Evolutionary conservation across 1,139 yeast species (phyloP).

Genomic region (Zygoascus meyerae): DNA sequence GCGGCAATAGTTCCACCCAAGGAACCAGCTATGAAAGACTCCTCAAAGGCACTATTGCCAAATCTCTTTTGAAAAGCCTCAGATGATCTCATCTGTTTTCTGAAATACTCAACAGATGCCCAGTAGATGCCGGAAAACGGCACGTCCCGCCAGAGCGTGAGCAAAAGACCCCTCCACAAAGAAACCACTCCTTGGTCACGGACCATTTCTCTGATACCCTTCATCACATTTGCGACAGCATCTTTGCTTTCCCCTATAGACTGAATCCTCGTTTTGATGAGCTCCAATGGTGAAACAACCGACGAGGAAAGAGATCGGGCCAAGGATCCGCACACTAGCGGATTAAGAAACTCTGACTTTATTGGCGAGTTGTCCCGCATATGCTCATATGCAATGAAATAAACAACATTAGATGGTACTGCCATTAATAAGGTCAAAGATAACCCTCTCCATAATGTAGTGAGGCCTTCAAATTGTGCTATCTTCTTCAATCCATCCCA

Average conservation of each 20-base stretch:
- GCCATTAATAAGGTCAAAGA: conserved; percentile 83
- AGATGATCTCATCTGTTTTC: conserved; percentile 22
- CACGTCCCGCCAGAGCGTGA: conserved; percentile 94
- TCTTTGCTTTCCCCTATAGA: conserved; percentile 43
- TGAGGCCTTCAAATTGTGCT: conserved; percentile 62
- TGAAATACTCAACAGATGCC: conserved; percentile 50
- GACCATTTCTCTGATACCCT: conserved; percentile 54
- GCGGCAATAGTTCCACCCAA: conserved; percentile 85
- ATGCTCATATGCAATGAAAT: conserved; percentile 89
- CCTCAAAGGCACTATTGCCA: conserved; percentile 51
- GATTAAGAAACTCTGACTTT: conserved; percentile 49
- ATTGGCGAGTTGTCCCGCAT: conserved; percentile 71
- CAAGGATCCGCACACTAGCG: conserved; percentile 76
- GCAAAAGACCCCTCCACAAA: conserved; percentile 75
- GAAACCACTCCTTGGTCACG: conserved; percentile 53
- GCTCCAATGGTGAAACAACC: conserved; percentile 79
- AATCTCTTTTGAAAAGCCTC: conserved; percentile 26
- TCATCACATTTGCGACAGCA: conserved; percentile 39
- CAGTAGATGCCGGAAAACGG: conserved; percentile 96
- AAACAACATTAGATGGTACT: conserved; percentile 86
- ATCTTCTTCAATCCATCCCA: conserved; percentile 68
- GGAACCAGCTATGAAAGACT: conserved; percentile 80
- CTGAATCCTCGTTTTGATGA: conserved; percentile 81
- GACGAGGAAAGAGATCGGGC: conserved; percentile 86
- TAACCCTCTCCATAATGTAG: conserved; percentile 85